Conservation (phyloP, 2,329 filamentous ascomycete species). For the Pleurostoma richardsiae region DNA sequence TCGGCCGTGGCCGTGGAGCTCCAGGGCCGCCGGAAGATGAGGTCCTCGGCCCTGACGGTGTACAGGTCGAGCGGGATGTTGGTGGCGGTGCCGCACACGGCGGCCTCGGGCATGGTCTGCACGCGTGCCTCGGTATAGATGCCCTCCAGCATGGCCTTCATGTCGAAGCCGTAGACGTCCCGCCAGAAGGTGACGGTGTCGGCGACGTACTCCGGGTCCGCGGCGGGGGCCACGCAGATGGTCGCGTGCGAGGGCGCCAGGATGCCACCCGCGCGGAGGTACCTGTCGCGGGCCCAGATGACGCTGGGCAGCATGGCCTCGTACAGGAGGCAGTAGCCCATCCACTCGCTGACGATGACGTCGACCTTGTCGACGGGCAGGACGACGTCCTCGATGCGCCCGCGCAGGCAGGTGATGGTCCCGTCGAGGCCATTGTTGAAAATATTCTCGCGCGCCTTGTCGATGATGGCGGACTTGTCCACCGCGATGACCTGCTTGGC, state of each 20-base stretch:
- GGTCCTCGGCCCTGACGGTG: conserved; percentile 63
- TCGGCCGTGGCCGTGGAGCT: conserved; percentile 54
- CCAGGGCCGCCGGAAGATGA: conserved; percentile 71
- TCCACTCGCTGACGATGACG: conserved; percentile 96
- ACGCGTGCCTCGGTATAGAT: conserved; percentile 81
- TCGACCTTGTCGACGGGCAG: conserved; percentile 79
- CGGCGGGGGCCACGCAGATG: conserved; percentile 75
- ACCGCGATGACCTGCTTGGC: conserved; percentile 84
- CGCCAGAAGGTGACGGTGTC: conserved; percentile 84
- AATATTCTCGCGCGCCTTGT: conserved; percentile 80
- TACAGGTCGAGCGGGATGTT: conserved; percentile 77
- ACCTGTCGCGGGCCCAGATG: conserved; percentile 80
- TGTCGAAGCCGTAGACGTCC: conserved; percentile 91
- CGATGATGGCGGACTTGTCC: conserved; percentile 86
- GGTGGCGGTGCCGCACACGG: conserved; percentile 53
- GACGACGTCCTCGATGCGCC: conserved; percentile 81
- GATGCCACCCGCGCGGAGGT: conserved; percentile 73
- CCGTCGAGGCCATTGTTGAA: conserved; percentile 72
- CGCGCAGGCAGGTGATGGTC: conserved; percentile 73
- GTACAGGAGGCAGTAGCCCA: conserved; percentile 91
- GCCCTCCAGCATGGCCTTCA: conserved; percentile 81
- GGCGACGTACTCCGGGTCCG: conserved; percentile 70
- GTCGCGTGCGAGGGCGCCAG: conserved; percentile 84
- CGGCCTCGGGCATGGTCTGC: conserved; percentile 59
- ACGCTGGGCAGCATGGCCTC: conserved; percentile 96